A percentile compares a stretch with the other conserved stretches of the same genome.
These are phyloP conservation scores for Plasmopara halstedii DNA, from an alignment of 352 stramenopile species.

Conservation along the genomic window DNA sequence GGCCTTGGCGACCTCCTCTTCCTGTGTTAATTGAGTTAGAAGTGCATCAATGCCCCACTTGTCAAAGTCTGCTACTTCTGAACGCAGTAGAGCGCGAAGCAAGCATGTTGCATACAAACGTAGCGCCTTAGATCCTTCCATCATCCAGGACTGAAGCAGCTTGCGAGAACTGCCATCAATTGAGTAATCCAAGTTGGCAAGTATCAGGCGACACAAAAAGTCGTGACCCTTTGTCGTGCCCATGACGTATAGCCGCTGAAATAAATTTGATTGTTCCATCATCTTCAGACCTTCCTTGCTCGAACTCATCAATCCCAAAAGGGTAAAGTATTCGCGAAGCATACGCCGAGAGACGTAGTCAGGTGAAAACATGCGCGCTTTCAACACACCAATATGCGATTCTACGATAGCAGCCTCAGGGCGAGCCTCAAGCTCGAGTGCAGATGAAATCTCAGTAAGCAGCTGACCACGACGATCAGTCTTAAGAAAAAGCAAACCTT, in stretches of 20 bases:
- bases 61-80: constrained; percentile 81
- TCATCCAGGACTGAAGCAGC: constrained; percentile 85
- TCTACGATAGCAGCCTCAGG: constrained; percentile 84
- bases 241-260: constrained; percentile 81
- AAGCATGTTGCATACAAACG: constrained; percentile 83
- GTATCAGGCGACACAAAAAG: constrained; percentile 82
- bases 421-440: constrained; percentile 73
- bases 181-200: constrained; percentile 85
- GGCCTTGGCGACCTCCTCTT: constrained; percentile 77
- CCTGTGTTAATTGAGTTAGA: constrained; percentile 78
- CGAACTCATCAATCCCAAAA: constrained; percentile 84
- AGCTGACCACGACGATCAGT: constrained; percentile 79
- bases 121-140: constrained; percentile 72
- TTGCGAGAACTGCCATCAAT: constrained; percentile 83
- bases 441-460: constrained; percentile 79
- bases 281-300: constrained; percentile 86
- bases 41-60: constrained; percentile 84
- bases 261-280: constrained; percentile 89
- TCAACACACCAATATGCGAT: constrained; percentile 81
- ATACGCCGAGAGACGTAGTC: constrained; percentile 81
- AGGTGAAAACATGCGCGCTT: constrained; percentile 83
- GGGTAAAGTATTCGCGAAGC: constrained; percentile 86
- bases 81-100: constrained; percentile 68
- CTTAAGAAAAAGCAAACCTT: constrained; percentile 83
- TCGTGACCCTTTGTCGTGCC: constrained; percentile 82